phyloP scores from a whole-genome alignment of 257 asterid species.

The Orobanche coerulescens region DNA sequence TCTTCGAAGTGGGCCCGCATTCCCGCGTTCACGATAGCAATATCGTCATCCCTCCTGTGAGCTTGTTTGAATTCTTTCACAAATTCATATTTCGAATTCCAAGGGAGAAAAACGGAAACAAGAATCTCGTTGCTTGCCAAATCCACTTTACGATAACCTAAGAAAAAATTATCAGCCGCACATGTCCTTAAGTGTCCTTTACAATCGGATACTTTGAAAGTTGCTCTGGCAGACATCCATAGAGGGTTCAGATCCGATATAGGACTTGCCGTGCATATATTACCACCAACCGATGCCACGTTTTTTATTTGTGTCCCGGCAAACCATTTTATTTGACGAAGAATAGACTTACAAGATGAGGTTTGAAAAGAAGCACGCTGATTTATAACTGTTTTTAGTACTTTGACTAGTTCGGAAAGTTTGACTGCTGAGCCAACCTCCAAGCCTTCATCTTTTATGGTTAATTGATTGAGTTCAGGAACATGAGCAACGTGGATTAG shows the following conservation, averaged over 20 bases:
- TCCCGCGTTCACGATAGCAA: constrained; percentile 93
- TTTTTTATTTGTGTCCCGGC: constrained; percentile 92
- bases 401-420: constrained; percentile 63
- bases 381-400: constrained; percentile 34
- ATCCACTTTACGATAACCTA: constrained; percentile 85
- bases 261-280: constrained; percentile 97
- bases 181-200: constrained; percentile 58
- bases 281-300: constrained; percentile 87
- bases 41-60: constrained; percentile 92
- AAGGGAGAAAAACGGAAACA: constrained; percentile 73
- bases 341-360: constrained; percentile 69
- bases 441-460: constrained; percentile 60
- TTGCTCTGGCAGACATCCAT: constrained; percentile 86
- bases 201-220: constrained; percentile 50
- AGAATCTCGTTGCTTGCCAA: constrained; percentile 65
- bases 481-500: constrained; percentile 58
- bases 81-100: constrained; percentile 59
- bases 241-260: constrained; percentile 95
- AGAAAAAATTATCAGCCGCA: constrained; percentile 60
- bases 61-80: constrained; percentile 95
- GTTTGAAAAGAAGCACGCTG: constrained; percentile 54
- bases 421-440: constrained; percentile 86
- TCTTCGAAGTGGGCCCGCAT: constrained; percentile 68
- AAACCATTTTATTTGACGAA: constrained; percentile 85
- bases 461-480: constrained; percentile 64